Evolutionary conservation across 1,139 yeast species (phyloP).

Genomic region (Ashbya aceris): DNA sequence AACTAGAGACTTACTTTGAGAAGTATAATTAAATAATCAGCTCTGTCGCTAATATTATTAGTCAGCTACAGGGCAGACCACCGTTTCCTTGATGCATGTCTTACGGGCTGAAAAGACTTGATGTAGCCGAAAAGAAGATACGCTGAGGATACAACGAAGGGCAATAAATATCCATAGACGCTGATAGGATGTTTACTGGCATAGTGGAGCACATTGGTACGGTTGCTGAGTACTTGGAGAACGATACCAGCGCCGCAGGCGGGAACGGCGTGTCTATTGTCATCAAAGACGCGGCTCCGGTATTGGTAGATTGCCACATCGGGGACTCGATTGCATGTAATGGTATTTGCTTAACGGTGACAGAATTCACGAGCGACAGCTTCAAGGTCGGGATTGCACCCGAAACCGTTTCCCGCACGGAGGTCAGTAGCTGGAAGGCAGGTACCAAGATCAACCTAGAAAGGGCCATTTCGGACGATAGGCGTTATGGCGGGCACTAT

Average conservation of each 20-base stretch:
- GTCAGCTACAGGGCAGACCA: too few relatives aligned
- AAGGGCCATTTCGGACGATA: conserved; percentile 74
- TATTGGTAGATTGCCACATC: conserved; percentile 70
- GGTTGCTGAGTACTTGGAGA: conserved; percentile 27
- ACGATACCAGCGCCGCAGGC: conserved; percentile 52
- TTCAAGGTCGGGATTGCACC: conserved; percentile 93
- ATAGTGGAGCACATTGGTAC: conserved; percentile 77
- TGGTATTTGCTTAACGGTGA: conserved; percentile 90
- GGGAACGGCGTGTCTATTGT: conserved; percentile 73
- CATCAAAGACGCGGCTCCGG: conserved; percentile 51
- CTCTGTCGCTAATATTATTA: too few relatives aligned
- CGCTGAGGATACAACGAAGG: not conserved
- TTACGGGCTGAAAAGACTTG: too few relatives aligned
- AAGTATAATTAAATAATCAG: too few relatives aligned
- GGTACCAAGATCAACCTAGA: conserved; percentile 77
- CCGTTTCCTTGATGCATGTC: too few relatives aligned
- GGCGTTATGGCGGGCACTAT: conserved; percentile 90
- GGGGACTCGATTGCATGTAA: conserved; percentile 91
- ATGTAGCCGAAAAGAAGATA: too few relatives aligned
- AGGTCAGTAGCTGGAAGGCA: conserved; percentile 43
- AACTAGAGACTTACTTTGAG: too few relatives aligned
- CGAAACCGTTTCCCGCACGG: conserved; percentile 79
- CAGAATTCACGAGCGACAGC: conserved; percentile 49
- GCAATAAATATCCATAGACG: not conserved
- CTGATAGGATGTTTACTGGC: conserved; percentile 74